Percentiles rank a stretch among this genome's conserved stretches.
These are phyloP conservation scores for Botrytis fragariae DNA, from an alignment of 2,329 filamentous ascomycete species.

Conservation along the genomic window DNA sequence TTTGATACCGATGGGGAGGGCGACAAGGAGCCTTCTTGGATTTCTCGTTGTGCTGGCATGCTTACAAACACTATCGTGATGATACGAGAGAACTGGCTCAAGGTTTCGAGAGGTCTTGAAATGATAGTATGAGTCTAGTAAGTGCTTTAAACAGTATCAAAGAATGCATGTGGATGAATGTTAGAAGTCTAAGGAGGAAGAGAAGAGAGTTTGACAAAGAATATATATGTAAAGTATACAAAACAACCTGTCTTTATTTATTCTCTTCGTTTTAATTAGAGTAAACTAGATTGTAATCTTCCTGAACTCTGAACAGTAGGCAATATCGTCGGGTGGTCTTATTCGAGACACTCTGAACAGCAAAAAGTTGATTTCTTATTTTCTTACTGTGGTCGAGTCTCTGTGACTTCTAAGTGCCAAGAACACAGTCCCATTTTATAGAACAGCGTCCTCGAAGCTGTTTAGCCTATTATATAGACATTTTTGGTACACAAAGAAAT, in stretches of 20 bases:
- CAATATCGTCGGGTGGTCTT: neutral
- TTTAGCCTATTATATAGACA: neutral
- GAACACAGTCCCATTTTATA: neutral
- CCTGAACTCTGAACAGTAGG: neutral
- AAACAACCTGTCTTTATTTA: rapidly evolving
- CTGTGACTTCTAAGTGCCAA: neutral
- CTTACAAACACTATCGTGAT: neutral
- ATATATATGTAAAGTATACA: neutral
- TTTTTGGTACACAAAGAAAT: neutral
- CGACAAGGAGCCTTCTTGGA: neutral
- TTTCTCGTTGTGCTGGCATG: neutral
- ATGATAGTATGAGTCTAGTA: neutral
- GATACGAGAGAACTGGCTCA: rapidly evolving
- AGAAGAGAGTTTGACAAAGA: neutral
- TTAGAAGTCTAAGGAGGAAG: neutral
- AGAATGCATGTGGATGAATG: neutral
- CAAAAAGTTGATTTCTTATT: neutral
- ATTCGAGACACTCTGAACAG: neutral
- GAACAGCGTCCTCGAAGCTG: neutral
- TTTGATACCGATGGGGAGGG: neutral
- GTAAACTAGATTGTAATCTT: neutral
- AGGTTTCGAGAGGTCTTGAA: neutral
- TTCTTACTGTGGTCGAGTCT: neutral
- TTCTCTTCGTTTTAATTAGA: neutral
- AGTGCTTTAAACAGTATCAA: too few relatives aligned